phyloP scores from a whole-genome alignment of 2,329 filamentous ascomycete species.

The Trichoderma harzianum region DNA sequence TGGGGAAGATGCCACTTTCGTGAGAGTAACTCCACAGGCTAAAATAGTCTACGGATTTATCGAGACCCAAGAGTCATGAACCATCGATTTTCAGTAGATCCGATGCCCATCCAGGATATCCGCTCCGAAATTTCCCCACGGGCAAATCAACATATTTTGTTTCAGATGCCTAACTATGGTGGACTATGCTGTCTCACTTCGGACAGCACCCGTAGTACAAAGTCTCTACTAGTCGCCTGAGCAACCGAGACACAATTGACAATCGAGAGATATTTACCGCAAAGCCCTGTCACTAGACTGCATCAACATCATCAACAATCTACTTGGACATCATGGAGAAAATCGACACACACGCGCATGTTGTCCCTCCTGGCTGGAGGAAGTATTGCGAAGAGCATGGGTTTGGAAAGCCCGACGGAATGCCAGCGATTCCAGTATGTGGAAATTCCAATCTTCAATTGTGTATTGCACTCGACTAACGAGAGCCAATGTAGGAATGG shows the following conservation, averaged over 20 bases:
- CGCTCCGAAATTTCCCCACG: conserved; percentile 1
- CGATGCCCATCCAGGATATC: background rate
- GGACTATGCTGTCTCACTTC: background rate
- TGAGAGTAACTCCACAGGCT: background rate
- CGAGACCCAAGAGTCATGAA: background rate
- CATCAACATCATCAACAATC: background rate
- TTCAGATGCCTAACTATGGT: background rate
- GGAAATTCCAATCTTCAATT: background rate
- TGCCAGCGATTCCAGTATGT: conserved; percentile 43
- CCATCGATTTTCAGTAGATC: background rate
- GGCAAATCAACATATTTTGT: background rate
- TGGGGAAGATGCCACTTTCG: background rate
- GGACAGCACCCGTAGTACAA: background rate
- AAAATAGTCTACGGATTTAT: background rate
- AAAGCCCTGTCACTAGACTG: background rate
- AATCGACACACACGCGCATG: conserved; percentile 48
- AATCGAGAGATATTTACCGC: background rate
- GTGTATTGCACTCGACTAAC: background rate
- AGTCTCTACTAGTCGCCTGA: background rate
- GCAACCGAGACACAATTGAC: background rate
- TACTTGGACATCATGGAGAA: background rate
- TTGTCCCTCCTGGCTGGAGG: conserved; percentile 42
- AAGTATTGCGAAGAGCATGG: conserved; percentile 38
- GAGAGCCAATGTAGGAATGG: conserved; percentile 36
- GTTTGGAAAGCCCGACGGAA: conserved; percentile 45